Conservation (phyloP, 1,284 basidiomycete species). For the Phellopilus nigrolimitatus region DNA sequence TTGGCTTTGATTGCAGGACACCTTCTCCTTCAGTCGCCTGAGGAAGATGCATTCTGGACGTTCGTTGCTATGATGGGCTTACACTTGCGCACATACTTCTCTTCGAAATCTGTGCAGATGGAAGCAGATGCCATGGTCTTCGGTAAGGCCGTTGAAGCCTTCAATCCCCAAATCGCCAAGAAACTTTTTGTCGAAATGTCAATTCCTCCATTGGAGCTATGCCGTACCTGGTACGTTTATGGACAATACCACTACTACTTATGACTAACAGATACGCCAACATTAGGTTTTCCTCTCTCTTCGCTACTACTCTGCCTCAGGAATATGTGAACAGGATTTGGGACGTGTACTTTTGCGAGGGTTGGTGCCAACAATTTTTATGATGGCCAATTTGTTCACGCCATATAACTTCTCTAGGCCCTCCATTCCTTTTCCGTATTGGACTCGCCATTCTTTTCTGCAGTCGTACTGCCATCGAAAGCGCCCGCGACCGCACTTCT, state of each 20-base stretch:
- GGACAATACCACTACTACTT: neutral
- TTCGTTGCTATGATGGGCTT: conserved; percentile 82
- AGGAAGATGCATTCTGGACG: conserved; percentile 94
- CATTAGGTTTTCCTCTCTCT: conserved; percentile 67
- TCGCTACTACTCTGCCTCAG: conserved; percentile 73
- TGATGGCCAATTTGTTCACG: neutral
- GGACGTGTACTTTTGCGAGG: conserved; percentile 87
- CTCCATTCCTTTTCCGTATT: conserved; percentile 76
- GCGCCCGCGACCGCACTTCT: conserved; percentile 43
- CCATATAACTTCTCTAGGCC: conserved; percentile 42
- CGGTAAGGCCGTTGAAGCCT: conserved; percentile 62
- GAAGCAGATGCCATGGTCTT: conserved; percentile 82
- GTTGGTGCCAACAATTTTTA: conserved; percentile 34
- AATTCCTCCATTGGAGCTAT: conserved; percentile 51
- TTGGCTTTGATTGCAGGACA: conserved; percentile 76
- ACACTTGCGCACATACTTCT: conserved; percentile 78
- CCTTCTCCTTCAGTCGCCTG: conserved; percentile 75
- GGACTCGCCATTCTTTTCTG: conserved; percentile 71
- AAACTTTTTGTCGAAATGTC: conserved; percentile 64
- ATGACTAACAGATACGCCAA: neutral
- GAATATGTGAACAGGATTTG: conserved; percentile 77
- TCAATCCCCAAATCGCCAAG: conserved; percentile 61
- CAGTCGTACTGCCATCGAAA: conserved; percentile 57
- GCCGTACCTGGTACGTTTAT: conserved; percentile 53
- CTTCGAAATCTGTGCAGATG: conserved; percentile 63